A percentile compares a stretch with the other conserved stretches of the same genome.
Conservation (phyloP, 139 green algal genomes). For the Chlamydomonas urium region DNA sequence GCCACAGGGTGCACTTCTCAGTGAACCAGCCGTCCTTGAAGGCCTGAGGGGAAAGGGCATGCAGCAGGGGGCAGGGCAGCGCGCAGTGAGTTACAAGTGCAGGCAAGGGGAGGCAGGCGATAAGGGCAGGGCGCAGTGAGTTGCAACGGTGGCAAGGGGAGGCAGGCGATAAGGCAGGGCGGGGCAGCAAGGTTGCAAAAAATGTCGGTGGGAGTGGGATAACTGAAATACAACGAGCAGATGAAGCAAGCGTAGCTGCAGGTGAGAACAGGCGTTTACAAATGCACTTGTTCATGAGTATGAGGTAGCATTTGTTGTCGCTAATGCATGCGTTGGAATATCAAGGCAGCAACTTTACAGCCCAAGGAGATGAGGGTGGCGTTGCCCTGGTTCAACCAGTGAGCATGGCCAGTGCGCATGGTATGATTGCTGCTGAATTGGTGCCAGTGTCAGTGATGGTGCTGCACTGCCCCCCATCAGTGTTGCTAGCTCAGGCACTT, state of each 20-base stretch:
- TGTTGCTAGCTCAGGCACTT: no score
- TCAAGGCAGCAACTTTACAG: no score
- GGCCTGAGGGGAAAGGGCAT: constrained; percentile 17
- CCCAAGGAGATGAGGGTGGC: no score
- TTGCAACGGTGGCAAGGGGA: neutral
- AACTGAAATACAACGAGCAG: neutral
- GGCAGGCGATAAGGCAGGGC: constrained; percentile 7
- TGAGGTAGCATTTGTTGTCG: no score
- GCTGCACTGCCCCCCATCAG: no score
- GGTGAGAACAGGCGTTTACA: neutral
- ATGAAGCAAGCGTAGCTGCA: neutral
- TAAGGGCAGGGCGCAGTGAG: constrained; percentile 17
- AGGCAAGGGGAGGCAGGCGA: neutral
- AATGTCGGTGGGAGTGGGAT: neutral
- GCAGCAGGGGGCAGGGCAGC: no score
- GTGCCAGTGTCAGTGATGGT: no score
- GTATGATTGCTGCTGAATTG: no score
- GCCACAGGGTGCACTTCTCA: constrained; percentile 85
- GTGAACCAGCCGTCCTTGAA: constrained; percentile 85
- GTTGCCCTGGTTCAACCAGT: no score
- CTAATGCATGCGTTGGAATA: no score
- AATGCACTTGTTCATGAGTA: no score
- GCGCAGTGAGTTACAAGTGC: neutral
- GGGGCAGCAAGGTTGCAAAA: neutral
- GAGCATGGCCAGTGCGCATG: no score